These are phyloP conservation scores for Penicillium freii DNA, from an alignment of 2,329 filamentous ascomycete genomes.

Conservation along the genomic window DNA sequence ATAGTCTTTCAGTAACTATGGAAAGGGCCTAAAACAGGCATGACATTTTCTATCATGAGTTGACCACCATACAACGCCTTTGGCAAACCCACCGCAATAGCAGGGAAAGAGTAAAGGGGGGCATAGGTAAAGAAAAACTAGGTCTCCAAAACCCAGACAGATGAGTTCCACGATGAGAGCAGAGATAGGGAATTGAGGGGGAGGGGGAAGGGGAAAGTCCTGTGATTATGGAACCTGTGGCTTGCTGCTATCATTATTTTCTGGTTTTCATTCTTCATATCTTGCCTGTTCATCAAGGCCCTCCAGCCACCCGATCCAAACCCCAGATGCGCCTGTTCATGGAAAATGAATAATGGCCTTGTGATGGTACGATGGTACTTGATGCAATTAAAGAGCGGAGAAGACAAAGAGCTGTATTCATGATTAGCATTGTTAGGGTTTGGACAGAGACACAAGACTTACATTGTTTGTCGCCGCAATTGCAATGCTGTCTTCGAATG, in stretches of 20 bases:
- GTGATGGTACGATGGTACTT: constrained; percentile 8
- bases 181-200: constrained; percentile 5
- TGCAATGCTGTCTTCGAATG: constrained; percentile 98
- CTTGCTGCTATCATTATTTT: constrained; percentile 23
- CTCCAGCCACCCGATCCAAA: constrained; percentile 18
- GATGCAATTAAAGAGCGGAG: constrained; percentile 61
- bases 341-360: constrained; percentile 22
- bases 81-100: constrained; percentile 20
- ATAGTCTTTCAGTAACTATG: constrained; percentile 1
- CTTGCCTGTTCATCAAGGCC: constrained; percentile 17
- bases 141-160: constrained; percentile 7
- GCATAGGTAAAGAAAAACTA: constrained; percentile 12
- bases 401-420: constrained; percentile 68
- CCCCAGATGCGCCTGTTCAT: constrained; percentile 27
- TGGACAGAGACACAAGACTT: constrained; percentile 47
- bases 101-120: constrained; percentile 7
- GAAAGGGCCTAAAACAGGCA: constrained; percentile 20
- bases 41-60: constrained; percentile 35
- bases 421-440: constrained; percentile 13
- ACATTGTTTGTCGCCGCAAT: constrained; percentile 99
- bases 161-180: constrained; percentile 4
- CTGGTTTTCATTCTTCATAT: constrained; percentile 22
- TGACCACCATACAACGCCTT: constrained; percentile 29
- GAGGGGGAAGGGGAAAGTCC: constrained; percentile 19
- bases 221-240: constrained; percentile 25